Evolutionary conservation across 495 filamentous ascomycete genomes (phyloP).

Genomic region (Xylaria palmicola): DNA sequence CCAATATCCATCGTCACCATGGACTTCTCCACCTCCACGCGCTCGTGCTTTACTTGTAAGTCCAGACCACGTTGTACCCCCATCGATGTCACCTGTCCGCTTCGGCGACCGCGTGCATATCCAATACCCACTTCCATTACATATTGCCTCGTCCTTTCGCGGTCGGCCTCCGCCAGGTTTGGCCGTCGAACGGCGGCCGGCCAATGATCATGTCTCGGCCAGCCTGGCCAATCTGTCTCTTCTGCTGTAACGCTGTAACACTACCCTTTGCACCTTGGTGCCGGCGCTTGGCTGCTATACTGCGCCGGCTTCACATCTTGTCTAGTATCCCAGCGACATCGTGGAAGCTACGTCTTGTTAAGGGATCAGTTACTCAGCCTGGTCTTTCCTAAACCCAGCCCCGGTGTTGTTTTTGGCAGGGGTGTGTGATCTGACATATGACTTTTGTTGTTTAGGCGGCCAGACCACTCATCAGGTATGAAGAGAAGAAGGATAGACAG

Average conservation of each 20-base stretch:
- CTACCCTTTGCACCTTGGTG: neutral
- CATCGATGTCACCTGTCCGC: neutral
- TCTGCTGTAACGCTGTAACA: neutral
- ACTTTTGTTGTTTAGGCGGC: conserved; percentile 43
- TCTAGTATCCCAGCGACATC: neutral
- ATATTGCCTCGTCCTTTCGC: neutral
- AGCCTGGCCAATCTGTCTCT: neutral
- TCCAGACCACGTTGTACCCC: conserved; percentile 17
- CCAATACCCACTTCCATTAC: neutral
- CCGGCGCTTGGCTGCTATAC: neutral
- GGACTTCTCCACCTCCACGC: conserved; percentile 38
- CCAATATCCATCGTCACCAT: conserved; percentile 27
- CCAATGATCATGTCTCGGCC: neutral
- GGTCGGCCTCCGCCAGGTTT: neutral
- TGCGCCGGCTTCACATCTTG: neutral
- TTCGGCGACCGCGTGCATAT: neutral
- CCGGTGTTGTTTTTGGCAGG: conserved; percentile 22
- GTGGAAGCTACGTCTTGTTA: conserved; percentile 1
- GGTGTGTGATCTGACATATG: conserved; percentile 44
- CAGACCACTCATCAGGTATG: conserved; percentile 52
- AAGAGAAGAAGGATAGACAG: neutral
- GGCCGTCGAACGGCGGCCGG: neutral
- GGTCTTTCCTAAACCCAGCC: conserved; percentile 1
- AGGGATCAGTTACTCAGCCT: neutral
- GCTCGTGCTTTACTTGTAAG: conserved; percentile 53